A percentile compares a stretch with the other conserved stretches of the same genome.
These are phyloP conservation scores for Gynochthodes officinalis DNA, from an alignment of 257 asterid species.

Conservation along the genomic window DNA sequence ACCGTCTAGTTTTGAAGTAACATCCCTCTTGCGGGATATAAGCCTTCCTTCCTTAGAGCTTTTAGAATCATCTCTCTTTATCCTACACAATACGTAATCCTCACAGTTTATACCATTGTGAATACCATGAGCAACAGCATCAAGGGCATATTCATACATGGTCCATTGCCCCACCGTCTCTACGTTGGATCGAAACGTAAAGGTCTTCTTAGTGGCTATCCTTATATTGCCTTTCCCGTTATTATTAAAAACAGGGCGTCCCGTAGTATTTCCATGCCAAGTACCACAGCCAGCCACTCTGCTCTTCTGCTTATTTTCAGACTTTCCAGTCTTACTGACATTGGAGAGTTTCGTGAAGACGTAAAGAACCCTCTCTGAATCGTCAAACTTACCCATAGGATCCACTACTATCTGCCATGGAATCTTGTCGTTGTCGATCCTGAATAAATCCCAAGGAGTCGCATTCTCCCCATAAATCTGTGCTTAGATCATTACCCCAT, in stretches of 20 bases:
- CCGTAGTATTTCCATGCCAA: background rate
- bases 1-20: background rate
- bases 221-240: background rate
- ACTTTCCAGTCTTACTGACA: background rate
- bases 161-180: background rate
- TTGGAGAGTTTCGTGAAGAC: background rate
- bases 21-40: background rate
- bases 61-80: background rate
- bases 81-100: background rate
- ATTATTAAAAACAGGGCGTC: background rate
- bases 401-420: background rate
- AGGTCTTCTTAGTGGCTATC: background rate
- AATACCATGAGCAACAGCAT: background rate
- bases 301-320: background rate
- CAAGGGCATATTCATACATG: background rate
- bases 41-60: background rate
- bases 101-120: background rate
- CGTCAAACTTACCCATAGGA: background rate
- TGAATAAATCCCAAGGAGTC: background rate
- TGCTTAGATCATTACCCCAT: background rate
- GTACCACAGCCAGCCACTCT: conserved; percentile 2
- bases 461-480: background rate
- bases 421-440: background rate
- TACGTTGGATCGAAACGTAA: background rate
- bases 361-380: background rate